Evolutionary conservation across 345 rosid genomes (phyloP).

Genomic region (Brassica incana): DNA sequence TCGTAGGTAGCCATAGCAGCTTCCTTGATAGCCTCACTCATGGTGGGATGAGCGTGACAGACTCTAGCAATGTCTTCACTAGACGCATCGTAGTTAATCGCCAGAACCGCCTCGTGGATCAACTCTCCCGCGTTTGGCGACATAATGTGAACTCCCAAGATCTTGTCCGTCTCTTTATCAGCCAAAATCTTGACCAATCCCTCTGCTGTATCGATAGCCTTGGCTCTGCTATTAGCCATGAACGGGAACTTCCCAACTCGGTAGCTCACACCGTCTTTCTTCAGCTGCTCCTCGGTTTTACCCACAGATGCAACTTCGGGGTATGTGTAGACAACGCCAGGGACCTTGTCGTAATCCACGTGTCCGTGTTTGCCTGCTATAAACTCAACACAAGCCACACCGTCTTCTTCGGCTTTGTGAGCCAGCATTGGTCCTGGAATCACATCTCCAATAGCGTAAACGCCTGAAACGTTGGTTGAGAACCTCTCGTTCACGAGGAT

Average conservation of each 20-base stretch:
- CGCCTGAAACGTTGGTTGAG: constrained; percentile 77
- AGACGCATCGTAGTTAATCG: constrained; percentile 78
- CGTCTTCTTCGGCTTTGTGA: constrained; percentile 99
- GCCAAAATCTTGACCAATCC: constrained; percentile 92
- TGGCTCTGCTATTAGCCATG: constrained; percentile 97
- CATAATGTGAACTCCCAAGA: constrained; percentile 95
- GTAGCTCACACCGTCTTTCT: constrained; percentile 71
- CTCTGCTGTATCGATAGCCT: constrained; percentile 93
- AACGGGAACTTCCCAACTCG: constrained; percentile 96
- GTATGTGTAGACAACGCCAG: constrained; percentile 96
- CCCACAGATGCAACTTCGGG: constrained; percentile 99
- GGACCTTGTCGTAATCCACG: constrained; percentile 95
- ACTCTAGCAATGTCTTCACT: constrained; percentile 97
- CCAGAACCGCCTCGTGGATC: constrained; percentile 93
- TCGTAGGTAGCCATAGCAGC: constrained; percentile 99
- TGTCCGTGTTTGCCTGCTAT: constrained; percentile 86
- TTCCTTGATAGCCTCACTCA: constrained; percentile 99
- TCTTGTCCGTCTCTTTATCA: constrained; percentile 93
- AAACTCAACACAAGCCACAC: constrained; percentile 88
- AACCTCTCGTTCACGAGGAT: constrained; percentile 81
- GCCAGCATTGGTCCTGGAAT: constrained; percentile 99
- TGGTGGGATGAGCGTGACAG: constrained; percentile 98
- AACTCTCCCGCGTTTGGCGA: constrained; percentile 95
- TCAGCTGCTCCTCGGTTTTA: constrained; percentile 96
- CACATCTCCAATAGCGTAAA: constrained; percentile 93